These are phyloP conservation scores for Erucastrum elatum DNA, from an alignment of 345 rosid species.

Conservation along the genomic window DNA sequence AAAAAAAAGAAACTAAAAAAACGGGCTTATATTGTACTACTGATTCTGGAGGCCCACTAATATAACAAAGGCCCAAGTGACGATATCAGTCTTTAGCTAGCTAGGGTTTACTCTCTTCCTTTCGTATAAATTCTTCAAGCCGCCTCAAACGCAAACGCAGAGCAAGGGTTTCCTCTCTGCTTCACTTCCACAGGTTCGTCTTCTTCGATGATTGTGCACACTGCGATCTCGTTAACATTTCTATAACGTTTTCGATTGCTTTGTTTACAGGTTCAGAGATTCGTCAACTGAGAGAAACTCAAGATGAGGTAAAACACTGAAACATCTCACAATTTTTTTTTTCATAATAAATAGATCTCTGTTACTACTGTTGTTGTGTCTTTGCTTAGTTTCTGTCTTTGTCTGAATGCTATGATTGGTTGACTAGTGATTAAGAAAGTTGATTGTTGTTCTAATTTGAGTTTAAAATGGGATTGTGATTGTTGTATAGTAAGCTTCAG, in stretches of 20 bases:
- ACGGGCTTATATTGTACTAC: too few species aligned
- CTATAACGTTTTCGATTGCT: not conserved
- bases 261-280: slow-evolving; percentile 15
- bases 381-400: not conserved
- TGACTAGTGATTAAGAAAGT: not conserved
- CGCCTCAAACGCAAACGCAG: slow-evolving; percentile 12
- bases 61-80: too few species aligned
- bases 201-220: not conserved
- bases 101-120: slow-evolving; percentile 26
- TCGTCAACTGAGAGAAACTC: slow-evolving; percentile 13
- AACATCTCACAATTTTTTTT: not conserved
- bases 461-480: slow-evolving; percentile 11
- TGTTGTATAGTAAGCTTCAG: slow-evolving; percentile 56
- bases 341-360: not conserved
- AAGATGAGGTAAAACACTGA: slow-evolving; percentile 29
- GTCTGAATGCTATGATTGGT: not conserved
- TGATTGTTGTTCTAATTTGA: not conserved
- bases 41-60: too few species aligned
- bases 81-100: too few species aligned
- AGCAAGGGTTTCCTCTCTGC: slow-evolving; percentile 27
- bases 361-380: not conserved
- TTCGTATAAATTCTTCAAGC: slow-evolving; percentile 25
- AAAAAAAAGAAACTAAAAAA: too few species aligned
- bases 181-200: slow-evolving; percentile 35
- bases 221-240: not conserved